Evolutionary conservation across 1,284 basidiomycete genomes (phyloP).

Genomic region (Tylopilus orsonianus): DNA sequence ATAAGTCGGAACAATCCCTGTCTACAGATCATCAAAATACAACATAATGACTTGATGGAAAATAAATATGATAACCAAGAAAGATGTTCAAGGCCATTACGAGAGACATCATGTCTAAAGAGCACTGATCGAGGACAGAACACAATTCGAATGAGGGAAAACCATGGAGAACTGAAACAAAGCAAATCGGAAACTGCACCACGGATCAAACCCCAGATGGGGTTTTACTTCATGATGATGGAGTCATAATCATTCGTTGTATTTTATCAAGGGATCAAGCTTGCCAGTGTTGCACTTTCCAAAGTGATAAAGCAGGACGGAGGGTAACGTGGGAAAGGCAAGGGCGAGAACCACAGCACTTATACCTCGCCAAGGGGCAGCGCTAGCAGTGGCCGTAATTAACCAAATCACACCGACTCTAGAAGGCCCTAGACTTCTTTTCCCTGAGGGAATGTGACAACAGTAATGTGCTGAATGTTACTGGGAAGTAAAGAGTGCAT

Average conservation of each 20-base stretch:
- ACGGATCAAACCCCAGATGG: constrained; percentile 8
- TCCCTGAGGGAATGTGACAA: background rate
- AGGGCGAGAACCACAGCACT: constrained; percentile 8
- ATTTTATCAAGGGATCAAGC: constrained; percentile 12
- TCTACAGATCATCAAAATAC: constrained; percentile 3
- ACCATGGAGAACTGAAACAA: constrained; percentile 3
- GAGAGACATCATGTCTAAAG: constrained; percentile 5
- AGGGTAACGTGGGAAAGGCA: constrained; percentile 22
- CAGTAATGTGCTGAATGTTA: too few relatives aligned
- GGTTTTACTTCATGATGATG: constrained; percentile 10
- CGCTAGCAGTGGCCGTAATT: constrained; percentile 9
- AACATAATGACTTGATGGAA: background rate
- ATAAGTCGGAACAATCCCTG: constrained; percentile 1
- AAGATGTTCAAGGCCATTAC: constrained; percentile 1
- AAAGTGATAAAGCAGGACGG: constrained; percentile 13
- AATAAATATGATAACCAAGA: constrained; percentile 1
- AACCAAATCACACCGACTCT: constrained; percentile 8
- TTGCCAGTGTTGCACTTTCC: constrained; percentile 9
- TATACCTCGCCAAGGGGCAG: constrained; percentile 13
- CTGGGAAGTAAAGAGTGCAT: background rate
- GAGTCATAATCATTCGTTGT: constrained; percentile 12
- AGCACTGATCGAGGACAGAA: constrained; percentile 8
- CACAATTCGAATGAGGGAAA: constrained; percentile 9
- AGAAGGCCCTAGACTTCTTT: background rate
- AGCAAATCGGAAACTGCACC: constrained; percentile 16